phyloP scores from a whole-genome alignment of 192 early-diverging fungal genomes.

The Coemansia pectinata region DNA sequence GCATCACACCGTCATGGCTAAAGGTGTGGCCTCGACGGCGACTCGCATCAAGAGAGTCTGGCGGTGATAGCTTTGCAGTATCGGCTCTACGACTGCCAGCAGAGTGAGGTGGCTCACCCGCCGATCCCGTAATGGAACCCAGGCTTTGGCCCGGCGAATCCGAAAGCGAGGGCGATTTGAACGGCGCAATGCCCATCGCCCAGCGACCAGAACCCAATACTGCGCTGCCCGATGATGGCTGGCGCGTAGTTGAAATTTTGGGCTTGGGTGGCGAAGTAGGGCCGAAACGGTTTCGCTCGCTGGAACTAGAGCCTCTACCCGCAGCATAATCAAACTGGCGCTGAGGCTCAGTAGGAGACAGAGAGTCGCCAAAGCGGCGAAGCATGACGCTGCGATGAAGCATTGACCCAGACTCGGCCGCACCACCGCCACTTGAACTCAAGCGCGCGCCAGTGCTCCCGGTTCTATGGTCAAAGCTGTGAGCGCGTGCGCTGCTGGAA shows the following conservation, averaged over 20 bases:
- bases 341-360: constrained; percentile 40
- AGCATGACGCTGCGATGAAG: constrained; percentile 52
- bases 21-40: constrained; percentile 17
- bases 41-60: background rate
- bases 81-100: background rate
- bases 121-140: constrained; percentile 8
- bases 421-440: constrained; percentile 25
- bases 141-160: constrained; percentile 26
- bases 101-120: background rate
- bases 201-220: constrained; percentile 34
- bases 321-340: constrained; percentile 5
- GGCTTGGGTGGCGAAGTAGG: constrained; percentile 32
- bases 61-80: background rate
- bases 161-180: constrained; percentile 53
- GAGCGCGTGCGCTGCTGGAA: constrained; percentile 14
- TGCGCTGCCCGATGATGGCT: constrained; percentile 29
- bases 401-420: constrained; percentile 26
- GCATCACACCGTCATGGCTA: constrained; percentile 7
- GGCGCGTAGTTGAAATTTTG: constrained; percentile 1
- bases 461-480: constrained; percentile 28
- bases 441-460: constrained; percentile 17
- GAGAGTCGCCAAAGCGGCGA: constrained; percentile 36
- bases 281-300: background rate
- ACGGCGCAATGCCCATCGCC: constrained; percentile 44
- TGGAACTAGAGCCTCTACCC: background rate